Percentiles rank a stretch among this genome's conserved stretches.
phyloP scores from a whole-genome alignment of 1,284 basidiomycete species.

The Puccinia hordei region DNA sequence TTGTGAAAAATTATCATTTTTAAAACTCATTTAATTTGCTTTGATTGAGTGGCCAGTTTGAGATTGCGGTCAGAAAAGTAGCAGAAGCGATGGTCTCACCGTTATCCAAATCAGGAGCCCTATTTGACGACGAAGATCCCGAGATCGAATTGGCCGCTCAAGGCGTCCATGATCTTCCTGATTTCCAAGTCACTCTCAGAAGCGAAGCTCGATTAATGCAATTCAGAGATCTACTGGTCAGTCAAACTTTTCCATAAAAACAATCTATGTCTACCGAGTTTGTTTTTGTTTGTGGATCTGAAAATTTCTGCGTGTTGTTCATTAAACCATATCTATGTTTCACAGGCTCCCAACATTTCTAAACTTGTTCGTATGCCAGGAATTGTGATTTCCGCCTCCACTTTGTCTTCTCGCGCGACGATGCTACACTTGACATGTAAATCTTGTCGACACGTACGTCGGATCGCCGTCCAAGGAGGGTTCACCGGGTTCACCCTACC shows the following conservation, averaged over 20 bases:
- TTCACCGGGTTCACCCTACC: slow-evolving; percentile 86
- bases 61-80: slow-evolving; percentile 72
- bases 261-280: too few species aligned
- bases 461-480: slow-evolving; percentile 76
- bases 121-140: slow-evolving; percentile 52
- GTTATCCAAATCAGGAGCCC: slow-evolving; percentile 63
- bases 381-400: slow-evolving; percentile 95
- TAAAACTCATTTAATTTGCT: not conserved
- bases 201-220: slow-evolving; percentile 88
- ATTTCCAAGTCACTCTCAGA: slow-evolving; percentile 83
- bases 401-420: slow-evolving; percentile 88
- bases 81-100: slow-evolving; percentile 55
- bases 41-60: slow-evolving; percentile 68
- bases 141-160: slow-evolving; percentile 54
- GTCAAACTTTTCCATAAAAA: too few species aligned
- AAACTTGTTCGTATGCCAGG: slow-evolving; percentile 95
- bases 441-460: slow-evolving; percentile 79
- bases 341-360: slow-evolving; percentile 82
- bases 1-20: not conserved
- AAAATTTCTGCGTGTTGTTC: slow-evolving; percentile 7
- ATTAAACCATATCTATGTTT: not conserved
- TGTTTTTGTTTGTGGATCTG: not conserved
- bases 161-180: slow-evolving; percentile 71
- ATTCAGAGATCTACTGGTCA: slow-evolving; percentile 82
- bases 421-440: slow-evolving; percentile 91